These are phyloP conservation scores for Petasospora fabianii DNA, from an alignment of 1,139 yeast species.

Conservation along the genomic window DNA sequence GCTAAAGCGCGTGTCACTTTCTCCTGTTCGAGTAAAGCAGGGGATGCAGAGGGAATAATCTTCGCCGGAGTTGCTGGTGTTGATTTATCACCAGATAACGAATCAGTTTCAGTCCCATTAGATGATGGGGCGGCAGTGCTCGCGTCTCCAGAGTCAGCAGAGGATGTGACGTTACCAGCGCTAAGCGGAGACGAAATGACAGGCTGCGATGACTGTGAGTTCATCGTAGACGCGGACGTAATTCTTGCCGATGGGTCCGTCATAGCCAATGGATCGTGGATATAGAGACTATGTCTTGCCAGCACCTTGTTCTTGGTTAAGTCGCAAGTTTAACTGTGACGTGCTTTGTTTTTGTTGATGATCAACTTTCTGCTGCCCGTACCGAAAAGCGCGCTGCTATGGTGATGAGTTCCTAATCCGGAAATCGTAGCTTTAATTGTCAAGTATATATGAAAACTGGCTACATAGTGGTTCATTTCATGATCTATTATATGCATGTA, in stretches of 20 bases:
- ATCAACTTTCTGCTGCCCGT: conserved; percentile 5
- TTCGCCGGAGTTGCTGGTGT: conserved; percentile 3
- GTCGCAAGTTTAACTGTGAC: not conserved
- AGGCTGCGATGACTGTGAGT: conserved; percentile 9
- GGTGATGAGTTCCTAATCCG: conserved; percentile 8
- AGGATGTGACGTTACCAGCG: conserved; percentile 1
- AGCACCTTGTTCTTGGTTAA: not conserved
- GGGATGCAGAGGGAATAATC: conserved; percentile 24
- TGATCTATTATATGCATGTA: too few relatives aligned
- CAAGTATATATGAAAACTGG: not conserved
- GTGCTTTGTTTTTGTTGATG: not conserved
- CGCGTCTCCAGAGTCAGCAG: conserved; percentile 5
- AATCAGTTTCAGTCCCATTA: not conserved
- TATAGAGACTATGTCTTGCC: not conserved
- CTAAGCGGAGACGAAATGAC: conserved; percentile 4
- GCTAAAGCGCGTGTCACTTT: conserved; percentile 45
- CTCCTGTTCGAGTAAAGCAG: conserved; percentile 37
- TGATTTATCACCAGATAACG: not conserved
- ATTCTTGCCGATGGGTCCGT: conserved; percentile 2
- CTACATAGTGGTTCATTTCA: too few relatives aligned
- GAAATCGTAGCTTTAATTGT: conserved; percentile 1
- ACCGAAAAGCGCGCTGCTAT: conserved; percentile 4
- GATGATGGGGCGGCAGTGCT: conserved; percentile 3
- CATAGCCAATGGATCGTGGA: conserved; percentile 1
- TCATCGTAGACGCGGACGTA: conserved; percentile 9